A percentile compares a stretch with the other conserved stretches of the same genome.
Conservation (phyloP, 208 protist genomes). For the Trypanosoma brucei region DNA sequence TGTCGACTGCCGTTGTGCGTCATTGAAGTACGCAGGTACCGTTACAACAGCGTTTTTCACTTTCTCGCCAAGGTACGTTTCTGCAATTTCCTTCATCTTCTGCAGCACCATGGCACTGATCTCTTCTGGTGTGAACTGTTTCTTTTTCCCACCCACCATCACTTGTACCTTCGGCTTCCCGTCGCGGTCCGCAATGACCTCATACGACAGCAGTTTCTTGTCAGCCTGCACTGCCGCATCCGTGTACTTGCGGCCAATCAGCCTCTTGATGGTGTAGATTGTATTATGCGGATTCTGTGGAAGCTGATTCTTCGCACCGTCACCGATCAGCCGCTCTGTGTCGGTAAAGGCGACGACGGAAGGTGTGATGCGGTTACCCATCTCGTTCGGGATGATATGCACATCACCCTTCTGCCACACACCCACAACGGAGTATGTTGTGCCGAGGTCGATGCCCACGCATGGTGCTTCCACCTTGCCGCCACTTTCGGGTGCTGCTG, state of each 20-base stretch:
- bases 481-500: slow-evolving; percentile 45
- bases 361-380: slow-evolving; percentile 8
- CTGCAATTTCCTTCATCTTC: slow-evolving; percentile 10
- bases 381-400: slow-evolving; percentile 11
- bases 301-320: slow-evolving; percentile 7
- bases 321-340: slow-evolving; percentile 5
- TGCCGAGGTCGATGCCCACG: slow-evolving; percentile 89
- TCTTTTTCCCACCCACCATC: slow-evolving; percentile 9
- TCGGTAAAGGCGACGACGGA: slow-evolving; percentile 4
- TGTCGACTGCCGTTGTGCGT: slow-evolving; percentile 8
- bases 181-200: slow-evolving; percentile 76
- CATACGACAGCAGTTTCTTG: slow-evolving; percentile 94
- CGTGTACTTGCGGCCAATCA: slow-evolving; percentile 90
- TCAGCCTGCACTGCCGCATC: slow-evolving; percentile 92
- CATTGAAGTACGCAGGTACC: slow-evolving; percentile 5
- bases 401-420: slow-evolving; percentile 9
- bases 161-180: slow-evolving; percentile 90
- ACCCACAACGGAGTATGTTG: slow-evolving; percentile 5
- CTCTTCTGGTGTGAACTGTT: slow-evolving; percentile 8
- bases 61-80: slow-evolving; percentile 9
- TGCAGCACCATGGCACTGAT: slow-evolving; percentile 6
- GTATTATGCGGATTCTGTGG: slow-evolving; percentile 90
- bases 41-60: slow-evolving; percentile 6
- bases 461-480: slow-evolving; percentile 85
- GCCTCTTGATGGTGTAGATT: slow-evolving; percentile 92